These are phyloP conservation scores for Coffea canephora DNA, from an alignment of 257 asterid genomes.

Conservation along the genomic window DNA sequence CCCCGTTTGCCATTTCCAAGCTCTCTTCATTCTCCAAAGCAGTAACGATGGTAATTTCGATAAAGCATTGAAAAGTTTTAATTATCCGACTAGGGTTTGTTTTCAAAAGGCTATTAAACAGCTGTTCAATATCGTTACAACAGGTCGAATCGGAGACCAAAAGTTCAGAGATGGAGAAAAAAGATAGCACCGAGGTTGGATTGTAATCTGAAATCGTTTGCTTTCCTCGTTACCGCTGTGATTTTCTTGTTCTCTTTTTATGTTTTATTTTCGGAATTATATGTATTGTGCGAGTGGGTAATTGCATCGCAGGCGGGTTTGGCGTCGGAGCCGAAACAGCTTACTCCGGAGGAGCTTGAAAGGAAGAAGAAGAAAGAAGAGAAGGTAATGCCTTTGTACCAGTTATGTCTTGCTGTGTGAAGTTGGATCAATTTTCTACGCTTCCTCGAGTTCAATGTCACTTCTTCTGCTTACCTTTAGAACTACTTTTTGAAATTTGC, in stretches of 20 bases:
- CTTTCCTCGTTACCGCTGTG: neutral
- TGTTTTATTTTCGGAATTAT: neutral
- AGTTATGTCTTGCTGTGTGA: neutral
- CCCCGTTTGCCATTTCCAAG: neutral
- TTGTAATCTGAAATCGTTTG: neutral
- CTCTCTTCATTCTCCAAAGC: slow-evolving; percentile 17
- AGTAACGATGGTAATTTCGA: slow-evolving; percentile 12
- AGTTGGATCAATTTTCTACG: neutral
- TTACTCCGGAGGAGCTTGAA: slow-evolving; percentile 73
- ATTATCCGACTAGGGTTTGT: neutral
- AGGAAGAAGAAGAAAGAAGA: slow-evolving; percentile 95
- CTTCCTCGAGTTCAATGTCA: neutral
- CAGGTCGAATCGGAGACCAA: slow-evolving; percentile 21
- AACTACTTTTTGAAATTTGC: neutral
- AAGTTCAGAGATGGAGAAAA: slow-evolving; percentile 15
- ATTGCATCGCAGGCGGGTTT: slow-evolving; percentile 23
- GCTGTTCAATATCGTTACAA: neutral
- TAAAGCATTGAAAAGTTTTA: neutral
- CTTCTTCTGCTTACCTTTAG: neutral
- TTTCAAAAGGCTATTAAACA: neutral
- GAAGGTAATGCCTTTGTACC: slow-evolving; percentile 43
- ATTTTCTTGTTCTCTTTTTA: neutral
- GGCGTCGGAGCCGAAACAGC: slow-evolving; percentile 42
- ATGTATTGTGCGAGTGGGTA: neutral
- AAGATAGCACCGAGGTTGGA: slow-evolving; percentile 11